These are phyloP conservation scores for Cylindricascospora bacillispora DNA, from an alignment of 1,139 yeast genomes.

Conservation along the genomic window DNA sequence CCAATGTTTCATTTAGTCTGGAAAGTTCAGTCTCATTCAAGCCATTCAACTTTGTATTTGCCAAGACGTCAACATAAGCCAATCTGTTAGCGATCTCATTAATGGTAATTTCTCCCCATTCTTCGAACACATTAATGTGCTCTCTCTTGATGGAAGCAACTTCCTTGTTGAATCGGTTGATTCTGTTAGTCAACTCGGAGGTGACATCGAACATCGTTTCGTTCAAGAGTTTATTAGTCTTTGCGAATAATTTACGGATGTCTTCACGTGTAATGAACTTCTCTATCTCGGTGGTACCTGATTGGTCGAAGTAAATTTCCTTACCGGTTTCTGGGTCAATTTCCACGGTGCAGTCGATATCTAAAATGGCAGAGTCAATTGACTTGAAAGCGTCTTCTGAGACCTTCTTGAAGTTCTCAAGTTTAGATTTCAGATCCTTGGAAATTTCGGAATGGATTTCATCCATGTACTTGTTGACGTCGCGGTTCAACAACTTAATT, in stretches of 20 bases:
- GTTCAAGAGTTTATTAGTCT: constrained; percentile 24
- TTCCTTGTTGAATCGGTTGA: constrained; percentile 1
- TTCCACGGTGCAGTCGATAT: constrained; percentile 38
- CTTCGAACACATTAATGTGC: constrained; percentile 53
- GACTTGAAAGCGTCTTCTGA: constrained; percentile 25
- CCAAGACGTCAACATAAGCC: constrained; percentile 18
- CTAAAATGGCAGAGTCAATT: constrained; percentile 33
- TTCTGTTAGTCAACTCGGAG: neutral
- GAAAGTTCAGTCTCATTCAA: neutral
- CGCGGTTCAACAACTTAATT: constrained; percentile 2
- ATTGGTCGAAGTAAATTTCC: constrained; percentile 25
- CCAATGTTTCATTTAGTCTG: neutral
- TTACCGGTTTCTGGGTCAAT: constrained; percentile 32
- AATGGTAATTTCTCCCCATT: constrained; percentile 56
- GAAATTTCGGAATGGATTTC: constrained; percentile 6
- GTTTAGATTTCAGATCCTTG: constrained; percentile 6
- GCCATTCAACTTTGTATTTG: neutral
- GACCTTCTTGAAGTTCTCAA: constrained; percentile 5
- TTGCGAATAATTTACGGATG: constrained; percentile 37
- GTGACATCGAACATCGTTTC: neutral
- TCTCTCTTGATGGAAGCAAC: constrained; percentile 37
- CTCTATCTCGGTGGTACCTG: constrained; percentile 24
- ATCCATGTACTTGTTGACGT: constrained; percentile 5
- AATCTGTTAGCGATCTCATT: constrained; percentile 37
- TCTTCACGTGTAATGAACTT: constrained; percentile 42